Conservation (phyloP, 2,329 filamentous ascomycete species). For the Fusarium sp. region DNA sequence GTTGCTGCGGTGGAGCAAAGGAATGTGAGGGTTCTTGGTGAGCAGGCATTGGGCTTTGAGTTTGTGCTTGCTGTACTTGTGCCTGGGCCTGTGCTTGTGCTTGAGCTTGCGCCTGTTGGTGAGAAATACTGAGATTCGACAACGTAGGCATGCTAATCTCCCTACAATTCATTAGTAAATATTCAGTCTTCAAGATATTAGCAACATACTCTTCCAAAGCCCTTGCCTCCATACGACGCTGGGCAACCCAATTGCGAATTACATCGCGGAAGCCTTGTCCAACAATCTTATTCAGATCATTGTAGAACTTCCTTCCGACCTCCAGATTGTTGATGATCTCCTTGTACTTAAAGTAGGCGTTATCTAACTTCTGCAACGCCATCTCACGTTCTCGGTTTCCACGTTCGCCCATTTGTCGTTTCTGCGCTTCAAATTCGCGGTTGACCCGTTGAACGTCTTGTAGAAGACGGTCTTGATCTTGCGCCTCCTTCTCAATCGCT, state of each 20-base stretch:
- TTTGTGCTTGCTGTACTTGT: slow-evolving; percentile 23
- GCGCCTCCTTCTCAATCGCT: slow-evolving; percentile 74
- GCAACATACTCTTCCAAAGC: slow-evolving; percentile 76
- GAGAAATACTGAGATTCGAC: slow-evolving; percentile 56
- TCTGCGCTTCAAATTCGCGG: slow-evolving; percentile 77
- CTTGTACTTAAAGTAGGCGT: slow-evolving; percentile 95
- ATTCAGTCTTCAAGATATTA: background rate
- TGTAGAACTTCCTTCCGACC: slow-evolving; percentile 94
- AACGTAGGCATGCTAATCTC: slow-evolving; percentile 65
- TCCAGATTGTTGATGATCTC: slow-evolving; percentile 94
- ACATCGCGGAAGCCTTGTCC: slow-evolving; percentile 80
- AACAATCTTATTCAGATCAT: slow-evolving; percentile 90
- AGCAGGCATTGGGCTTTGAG: slow-evolving; percentile 32
- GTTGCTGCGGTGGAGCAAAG: slow-evolving; percentile 25
- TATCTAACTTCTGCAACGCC: slow-evolving; percentile 87
- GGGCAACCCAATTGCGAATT: slow-evolving; percentile 81
- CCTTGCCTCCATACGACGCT: slow-evolving; percentile 82
- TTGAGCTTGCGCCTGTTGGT: slow-evolving; percentile 38
- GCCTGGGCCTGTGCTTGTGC: slow-evolving; percentile 27
- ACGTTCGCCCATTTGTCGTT: slow-evolving; percentile 71
- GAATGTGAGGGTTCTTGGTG: slow-evolving; percentile 26
- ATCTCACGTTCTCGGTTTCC: slow-evolving; percentile 80
- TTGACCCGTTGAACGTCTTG: slow-evolving; percentile 79
- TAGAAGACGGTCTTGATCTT: slow-evolving; percentile 79
- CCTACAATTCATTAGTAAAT: slow-evolving; percentile 47